Base-by-base conservation (phyloP, 192 early-diverging fungal genomes). In the Coemansia umbellata region DNA sequence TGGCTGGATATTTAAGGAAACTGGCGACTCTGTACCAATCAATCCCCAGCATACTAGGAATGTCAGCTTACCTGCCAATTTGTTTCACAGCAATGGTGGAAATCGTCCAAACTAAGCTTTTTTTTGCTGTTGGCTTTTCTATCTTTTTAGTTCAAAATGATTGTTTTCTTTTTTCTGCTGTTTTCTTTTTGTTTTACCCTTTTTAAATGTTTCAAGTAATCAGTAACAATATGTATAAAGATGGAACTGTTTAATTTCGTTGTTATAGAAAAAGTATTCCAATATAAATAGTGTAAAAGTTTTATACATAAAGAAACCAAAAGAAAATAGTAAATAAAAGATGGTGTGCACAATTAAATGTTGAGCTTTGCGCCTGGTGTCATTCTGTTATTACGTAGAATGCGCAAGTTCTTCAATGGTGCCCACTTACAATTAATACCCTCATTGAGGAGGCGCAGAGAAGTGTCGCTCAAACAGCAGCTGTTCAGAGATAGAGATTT, bases 321-420 rank as follows among this genome's bases (percentile, higher is more conserved):
- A 15, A 27, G 45, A 28, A 21, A 26, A 31, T 19, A 21, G 17
- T 28, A 22, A 47, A 30, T 9, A 31, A 14, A 47, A 47, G 31
- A 7, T 39, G 23, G 4, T n/a, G 4, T n/a, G n/a, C 9, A 35
- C n/a, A 35, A 13, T 50, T 51, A 63, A 32, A 69, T 27, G 7
- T 48, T 22, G 8, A 69, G 24, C 30, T 58, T 64, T 27, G 62
- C 56, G 8, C 73, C 52, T 4, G 60, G 60, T 7, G 73, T 65
- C 37, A 75, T 65, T 13, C 73, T 55, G 54, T 54, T 60, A 58
- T 75, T 75, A 33, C 73, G 73, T 31, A 75, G 48, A 24, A 75
- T 75, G 8, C 58, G 53, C 23, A 75, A 50, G 15, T 60, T 61
- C 44, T 53, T 27, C 6, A 75, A 62, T 3, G 66, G 66, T 6